A percentile compares a stretch with the other conserved stretches of the same genome.
phyloP scores from a whole-genome alignment of 164 flowering plant species.

The Berberis vulgaris region DNA sequence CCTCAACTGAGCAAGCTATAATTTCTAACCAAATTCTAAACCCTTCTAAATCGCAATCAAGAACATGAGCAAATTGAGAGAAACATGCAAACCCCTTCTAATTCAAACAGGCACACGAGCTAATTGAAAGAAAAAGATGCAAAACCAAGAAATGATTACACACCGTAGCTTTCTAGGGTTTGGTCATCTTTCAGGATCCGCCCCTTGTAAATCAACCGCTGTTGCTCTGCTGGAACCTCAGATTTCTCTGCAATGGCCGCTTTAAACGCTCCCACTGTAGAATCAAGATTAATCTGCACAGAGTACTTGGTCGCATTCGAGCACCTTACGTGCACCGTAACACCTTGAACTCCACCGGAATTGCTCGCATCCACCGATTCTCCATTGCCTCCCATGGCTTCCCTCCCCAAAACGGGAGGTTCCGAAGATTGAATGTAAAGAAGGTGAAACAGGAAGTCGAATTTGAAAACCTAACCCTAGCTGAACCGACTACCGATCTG shows the following conservation, averaged over 20 bases:
- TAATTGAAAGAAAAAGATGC: neutral
- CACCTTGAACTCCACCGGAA: slow-evolving; percentile 14
- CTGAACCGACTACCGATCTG: no score
- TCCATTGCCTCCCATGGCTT: slow-evolving; percentile 41
- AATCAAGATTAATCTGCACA: slow-evolving; percentile 40
- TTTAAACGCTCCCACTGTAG: slow-evolving; percentile 59
- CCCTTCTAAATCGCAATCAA: no score
- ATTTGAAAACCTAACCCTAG: no score
- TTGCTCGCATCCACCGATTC: slow-evolving; percentile 33
- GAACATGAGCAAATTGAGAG: no score
- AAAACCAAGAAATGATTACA: neutral
- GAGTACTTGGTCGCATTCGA: slow-evolving; percentile 70
- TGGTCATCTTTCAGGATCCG: slow-evolving; percentile 88
- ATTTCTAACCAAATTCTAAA: no score
- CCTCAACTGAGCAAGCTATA: no score
- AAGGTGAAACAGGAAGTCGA: no score
- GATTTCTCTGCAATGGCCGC: slow-evolving; percentile 47
- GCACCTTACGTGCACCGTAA: slow-evolving; percentile 49
- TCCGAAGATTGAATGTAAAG: no score
- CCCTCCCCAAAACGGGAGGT: no score
- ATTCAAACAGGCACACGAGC: no score
- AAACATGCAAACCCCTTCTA: no score
- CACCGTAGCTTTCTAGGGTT: slow-evolving; percentile 78
- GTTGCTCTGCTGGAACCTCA: slow-evolving; percentile 71
- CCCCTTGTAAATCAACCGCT: slow-evolving; percentile 77